phyloP scores from a whole-genome alignment of 805 yeast genomes.

The Hanseniaspora lachancei region DNA sequence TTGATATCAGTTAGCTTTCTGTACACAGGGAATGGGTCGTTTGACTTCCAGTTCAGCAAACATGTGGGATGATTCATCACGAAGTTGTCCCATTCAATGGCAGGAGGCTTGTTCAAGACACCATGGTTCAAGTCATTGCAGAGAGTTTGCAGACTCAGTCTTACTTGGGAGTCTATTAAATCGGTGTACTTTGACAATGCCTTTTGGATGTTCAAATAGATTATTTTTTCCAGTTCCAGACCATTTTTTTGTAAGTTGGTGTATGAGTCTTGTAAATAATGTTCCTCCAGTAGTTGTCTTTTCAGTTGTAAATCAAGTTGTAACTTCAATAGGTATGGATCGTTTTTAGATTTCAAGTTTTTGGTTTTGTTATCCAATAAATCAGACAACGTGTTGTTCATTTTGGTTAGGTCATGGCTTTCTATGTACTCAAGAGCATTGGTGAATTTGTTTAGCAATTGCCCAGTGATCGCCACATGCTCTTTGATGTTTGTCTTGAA shows the following conservation, averaged over 20 bases:
- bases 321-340: slow-evolving; percentile 51
- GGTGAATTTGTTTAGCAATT: slow-evolving; percentile 36
- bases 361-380: slow-evolving; percentile 8
- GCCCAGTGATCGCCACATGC: slow-evolving; percentile 54
- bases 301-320: slow-evolving; percentile 54
- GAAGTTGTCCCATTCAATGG: slow-evolving; percentile 59
- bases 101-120: slow-evolving; percentile 43
- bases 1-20: slow-evolving; percentile 38
- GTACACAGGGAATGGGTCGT: slow-evolving; percentile 30
- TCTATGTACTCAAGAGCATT: slow-evolving; percentile 33
- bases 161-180: slow-evolving; percentile 41
- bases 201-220: slow-evolving; percentile 49
- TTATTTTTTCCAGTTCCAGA: slow-evolving; percentile 48
- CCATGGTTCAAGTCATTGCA: slow-evolving; percentile 31
- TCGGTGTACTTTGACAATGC: slow-evolving; percentile 40
- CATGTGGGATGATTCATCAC: slow-evolving; percentile 35
- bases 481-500: slow-evolving; percentile 47
- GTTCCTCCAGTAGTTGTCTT: slow-evolving; percentile 50
- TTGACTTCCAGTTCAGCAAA: slow-evolving; percentile 29
- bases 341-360: slow-evolving; percentile 32
- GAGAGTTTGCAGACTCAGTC: slow-evolving; percentile 42
- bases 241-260: slow-evolving; percentile 53
- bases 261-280: slow-evolving; percentile 51
- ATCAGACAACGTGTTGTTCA: slow-evolving; percentile 20
- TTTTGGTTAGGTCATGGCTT: slow-evolving; percentile 25